These are phyloP conservation scores for Metschnikowia vanudenii DNA, from an alignment of 805 yeast species.

Conservation along the genomic window DNA sequence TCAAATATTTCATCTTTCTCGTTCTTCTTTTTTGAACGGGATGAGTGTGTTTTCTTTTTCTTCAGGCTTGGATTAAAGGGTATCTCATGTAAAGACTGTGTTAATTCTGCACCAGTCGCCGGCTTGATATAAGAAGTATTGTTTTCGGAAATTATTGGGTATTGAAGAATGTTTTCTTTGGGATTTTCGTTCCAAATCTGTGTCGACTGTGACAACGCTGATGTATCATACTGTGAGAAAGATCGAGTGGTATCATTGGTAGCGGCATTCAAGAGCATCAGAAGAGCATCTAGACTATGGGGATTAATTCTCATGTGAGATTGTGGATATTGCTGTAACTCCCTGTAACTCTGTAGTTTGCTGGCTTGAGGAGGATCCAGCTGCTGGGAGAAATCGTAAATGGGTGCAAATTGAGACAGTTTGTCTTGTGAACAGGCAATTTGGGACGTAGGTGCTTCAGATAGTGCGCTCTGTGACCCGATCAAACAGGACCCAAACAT, in stretches of 20 bases:
- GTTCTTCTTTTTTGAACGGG: conserved; percentile 1
- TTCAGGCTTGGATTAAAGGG: conserved; percentile 9
- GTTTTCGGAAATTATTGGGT: conserved; percentile 1
- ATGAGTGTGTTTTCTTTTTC: conserved; percentile 1
- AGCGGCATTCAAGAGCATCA: conserved; percentile 9
- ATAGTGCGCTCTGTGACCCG: neutral
- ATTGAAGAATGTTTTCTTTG: neutral
- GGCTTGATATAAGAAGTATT: neutral
- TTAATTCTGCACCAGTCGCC: conserved; percentile 5
- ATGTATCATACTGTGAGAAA: conserved; percentile 5
- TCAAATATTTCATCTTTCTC: conserved; percentile 10
- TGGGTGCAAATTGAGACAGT: conserved; percentile 10
- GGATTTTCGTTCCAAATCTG: conserved; percentile 5
- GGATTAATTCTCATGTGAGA: neutral
- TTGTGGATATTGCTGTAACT: neutral
- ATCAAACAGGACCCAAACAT: neutral
- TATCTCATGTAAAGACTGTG: conserved; percentile 4
- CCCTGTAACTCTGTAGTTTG: neutral
- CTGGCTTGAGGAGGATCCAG: conserved; percentile 1
- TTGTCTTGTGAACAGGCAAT: conserved; percentile 4
- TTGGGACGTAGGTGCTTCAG: conserved; percentile 8
- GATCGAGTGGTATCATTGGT: neutral
- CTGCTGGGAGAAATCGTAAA: conserved; percentile 2
- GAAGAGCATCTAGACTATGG: conserved; percentile 7
- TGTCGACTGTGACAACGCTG: conserved; percentile 14